A percentile compares a stretch with the other conserved stretches of the same genome.
These are phyloP conservation scores for Jamesozyma hellenica DNA, from an alignment of 805 yeast genomes.

Conservation along the genomic window DNA sequence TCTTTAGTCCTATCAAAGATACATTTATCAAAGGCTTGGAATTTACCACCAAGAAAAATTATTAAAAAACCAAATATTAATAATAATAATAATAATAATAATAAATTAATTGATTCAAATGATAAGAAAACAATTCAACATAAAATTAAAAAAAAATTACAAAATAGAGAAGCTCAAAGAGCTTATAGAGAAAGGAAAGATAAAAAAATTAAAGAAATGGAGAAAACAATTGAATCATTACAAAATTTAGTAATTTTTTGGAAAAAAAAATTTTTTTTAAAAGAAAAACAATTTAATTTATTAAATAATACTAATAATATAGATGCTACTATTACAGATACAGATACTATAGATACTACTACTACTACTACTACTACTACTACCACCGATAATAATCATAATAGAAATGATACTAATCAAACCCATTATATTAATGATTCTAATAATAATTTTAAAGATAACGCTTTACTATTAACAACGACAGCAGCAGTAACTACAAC, in stretches of 20 bases:
- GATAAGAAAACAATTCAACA: too few species aligned
- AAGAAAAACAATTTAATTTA: conserved; percentile 22
- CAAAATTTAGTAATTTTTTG: conserved; percentile 49
- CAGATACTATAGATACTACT: neutral
- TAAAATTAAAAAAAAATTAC: conserved; percentile 79
- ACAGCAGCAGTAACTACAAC: neutral
- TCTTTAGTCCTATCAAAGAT: conserved; percentile 5
- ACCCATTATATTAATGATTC: too few species aligned
- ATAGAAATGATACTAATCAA: neutral
- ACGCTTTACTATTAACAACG: too few species aligned
- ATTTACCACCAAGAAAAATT: conserved; percentile 14
- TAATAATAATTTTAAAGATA: too few species aligned
- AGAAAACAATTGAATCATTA: conserved; percentile 31
- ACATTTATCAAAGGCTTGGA: conserved; percentile 12
- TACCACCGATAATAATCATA: conserved; percentile 18
- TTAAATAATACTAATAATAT: neutral
- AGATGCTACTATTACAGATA: neutral
- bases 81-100: neutral
- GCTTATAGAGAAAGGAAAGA: conserved; percentile 86
- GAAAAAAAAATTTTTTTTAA: conserved; percentile 39
- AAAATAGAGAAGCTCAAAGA: conserved; percentile 87
- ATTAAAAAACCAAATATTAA: neutral
- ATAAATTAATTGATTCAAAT: neutral
- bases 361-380: neutral
- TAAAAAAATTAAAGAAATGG: conserved; percentile 68